These are phyloP conservation scores for Coniochaeta prunicola DNA, from an alignment of 2,329 filamentous ascomycete genomes.

Conservation along the genomic window DNA sequence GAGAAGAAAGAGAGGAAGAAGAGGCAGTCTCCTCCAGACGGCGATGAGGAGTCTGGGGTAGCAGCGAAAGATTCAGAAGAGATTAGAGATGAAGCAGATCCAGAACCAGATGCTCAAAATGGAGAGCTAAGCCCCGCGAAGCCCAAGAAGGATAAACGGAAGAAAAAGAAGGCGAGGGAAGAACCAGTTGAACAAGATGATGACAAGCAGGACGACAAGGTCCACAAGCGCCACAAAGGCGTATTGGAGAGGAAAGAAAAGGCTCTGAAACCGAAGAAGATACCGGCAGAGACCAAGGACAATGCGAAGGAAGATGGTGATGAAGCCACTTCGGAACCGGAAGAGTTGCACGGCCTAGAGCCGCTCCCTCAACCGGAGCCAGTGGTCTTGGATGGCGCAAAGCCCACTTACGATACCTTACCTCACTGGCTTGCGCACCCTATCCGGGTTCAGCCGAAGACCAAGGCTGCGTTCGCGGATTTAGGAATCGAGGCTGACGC, in stretches of 20 bases:
- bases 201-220: constrained; percentile 17
- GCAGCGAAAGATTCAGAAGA: not conserved
- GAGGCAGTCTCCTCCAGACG: not conserved
- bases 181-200: constrained; percentile 13
- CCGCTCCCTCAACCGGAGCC: constrained; percentile 74
- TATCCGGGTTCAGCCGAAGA: constrained; percentile 56
- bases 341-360: constrained; percentile 62
- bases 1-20: constrained; percentile 9
- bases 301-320: constrained; percentile 12
- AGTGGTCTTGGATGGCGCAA: constrained; percentile 46
- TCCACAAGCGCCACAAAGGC: constrained; percentile 33
- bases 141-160: constrained; percentile 12
- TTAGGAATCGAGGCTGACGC: constrained; percentile 57
- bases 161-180: constrained; percentile 20
- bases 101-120: not conserved
- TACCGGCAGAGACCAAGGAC: constrained; percentile 21
- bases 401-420: constrained; percentile 67
- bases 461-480: constrained; percentile 51
- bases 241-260: constrained; percentile 50
- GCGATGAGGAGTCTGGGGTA: not conserved
- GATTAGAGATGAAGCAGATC: not conserved
- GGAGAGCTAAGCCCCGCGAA: not conserved
- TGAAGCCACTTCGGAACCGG: constrained; percentile 12
- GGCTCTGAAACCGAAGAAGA: constrained; percentile 35
- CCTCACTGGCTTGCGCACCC: constrained; percentile 77